phyloP scores from a whole-genome alignment of 139 green algal species.

The Astrephomene gubernaculifera region DNA sequence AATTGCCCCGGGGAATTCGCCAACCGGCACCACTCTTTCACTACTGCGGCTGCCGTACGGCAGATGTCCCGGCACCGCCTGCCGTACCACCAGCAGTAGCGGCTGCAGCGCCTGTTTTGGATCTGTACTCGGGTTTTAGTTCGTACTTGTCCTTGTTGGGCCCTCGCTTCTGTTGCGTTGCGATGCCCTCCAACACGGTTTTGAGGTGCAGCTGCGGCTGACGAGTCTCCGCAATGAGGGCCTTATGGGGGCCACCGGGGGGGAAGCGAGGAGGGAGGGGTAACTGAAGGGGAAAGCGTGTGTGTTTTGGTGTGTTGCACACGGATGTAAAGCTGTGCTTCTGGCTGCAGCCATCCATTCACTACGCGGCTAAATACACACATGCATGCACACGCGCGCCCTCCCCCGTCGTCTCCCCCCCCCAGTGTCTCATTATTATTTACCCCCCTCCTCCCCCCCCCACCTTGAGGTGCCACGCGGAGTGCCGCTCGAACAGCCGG shows the following conservation, averaged over 20 bases:
- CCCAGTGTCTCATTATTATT: background rate
- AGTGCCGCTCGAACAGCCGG: conserved; percentile 67
- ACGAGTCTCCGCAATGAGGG: conserved; percentile 15
- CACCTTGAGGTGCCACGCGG: conserved; percentile 66
- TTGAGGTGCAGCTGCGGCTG: conserved; percentile 35
- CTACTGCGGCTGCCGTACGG: too few species aligned
- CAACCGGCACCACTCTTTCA: too few species aligned
- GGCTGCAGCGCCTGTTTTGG: background rate
- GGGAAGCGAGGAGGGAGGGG: background rate
- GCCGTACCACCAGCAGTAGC: too few species aligned
- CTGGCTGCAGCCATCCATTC: too few species aligned
- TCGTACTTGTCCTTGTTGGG: conserved; percentile 53
- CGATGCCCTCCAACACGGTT: conserved; percentile 39
- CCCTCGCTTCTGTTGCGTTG: conserved; percentile 22
- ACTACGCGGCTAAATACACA: too few species aligned
- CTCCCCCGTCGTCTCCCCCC: conserved; percentile 43
- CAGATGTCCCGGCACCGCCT: too few species aligned
- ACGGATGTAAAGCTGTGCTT: too few species aligned
- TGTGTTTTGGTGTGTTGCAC: background rate
- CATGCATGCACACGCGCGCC: too few species aligned
- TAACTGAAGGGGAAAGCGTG: background rate
- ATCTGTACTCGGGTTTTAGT: conserved; percentile 40
- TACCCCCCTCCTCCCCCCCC: background rate
- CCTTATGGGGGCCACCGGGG: background rate
- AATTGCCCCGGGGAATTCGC: too few species aligned